These are phyloP conservation scores for Fonsecaea multimorphosa DNA, from an alignment of 2,329 filamentous ascomycete genomes.

Conservation along the genomic window DNA sequence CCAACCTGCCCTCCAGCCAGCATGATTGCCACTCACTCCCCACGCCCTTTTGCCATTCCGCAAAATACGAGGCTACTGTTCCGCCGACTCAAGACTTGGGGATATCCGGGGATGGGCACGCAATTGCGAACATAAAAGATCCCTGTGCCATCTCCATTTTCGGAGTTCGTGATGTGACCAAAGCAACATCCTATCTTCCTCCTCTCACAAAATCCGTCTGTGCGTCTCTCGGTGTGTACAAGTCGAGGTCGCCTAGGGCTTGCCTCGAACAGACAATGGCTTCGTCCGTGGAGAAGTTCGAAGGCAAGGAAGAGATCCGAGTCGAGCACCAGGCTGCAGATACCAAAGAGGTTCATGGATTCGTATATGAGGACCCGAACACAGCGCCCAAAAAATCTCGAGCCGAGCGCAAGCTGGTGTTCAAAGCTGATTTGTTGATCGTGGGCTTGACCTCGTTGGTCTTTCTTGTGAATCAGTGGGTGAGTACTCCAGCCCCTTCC, in stretches of 20 bases:
- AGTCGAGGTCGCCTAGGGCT: background rate
- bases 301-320: slow-evolving; percentile 1
- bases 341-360: background rate
- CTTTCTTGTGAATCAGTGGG: background rate
- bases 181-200: background rate
- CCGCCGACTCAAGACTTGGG: background rate
- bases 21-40: background rate
- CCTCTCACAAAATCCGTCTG: background rate
- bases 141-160: background rate
- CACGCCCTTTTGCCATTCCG: background rate
- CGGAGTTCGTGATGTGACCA: background rate
- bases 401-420: background rate
- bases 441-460: slow-evolving; percentile 2
- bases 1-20: background rate
- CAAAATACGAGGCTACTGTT: background rate
- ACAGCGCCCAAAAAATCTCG: background rate
- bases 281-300: background rate
- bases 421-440: slow-evolving; percentile 3
- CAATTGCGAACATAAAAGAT: background rate
- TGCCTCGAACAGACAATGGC: background rate
- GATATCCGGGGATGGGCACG: background rate
- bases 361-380: background rate
- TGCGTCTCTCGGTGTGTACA: background rate
- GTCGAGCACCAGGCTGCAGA: background rate
- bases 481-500: background rate